phyloP scores from a whole-genome alignment of 2,329 filamentous ascomycete species.

The Curvularia eragrostidis region DNA sequence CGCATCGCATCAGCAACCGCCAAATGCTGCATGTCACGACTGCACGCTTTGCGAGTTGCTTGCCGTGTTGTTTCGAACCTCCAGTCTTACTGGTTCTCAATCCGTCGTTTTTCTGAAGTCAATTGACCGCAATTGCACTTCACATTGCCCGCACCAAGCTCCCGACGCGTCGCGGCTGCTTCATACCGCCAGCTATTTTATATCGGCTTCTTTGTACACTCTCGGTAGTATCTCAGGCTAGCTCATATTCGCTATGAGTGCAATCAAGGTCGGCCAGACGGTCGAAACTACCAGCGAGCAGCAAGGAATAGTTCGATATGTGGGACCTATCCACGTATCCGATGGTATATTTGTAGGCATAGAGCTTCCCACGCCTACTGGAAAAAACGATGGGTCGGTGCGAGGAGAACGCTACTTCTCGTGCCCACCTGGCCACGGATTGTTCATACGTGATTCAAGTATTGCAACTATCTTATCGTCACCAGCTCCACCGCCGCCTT shows the following conservation, averaged over 20 bases:
- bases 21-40: slow-evolving; percentile 10
- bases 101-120: slow-evolving; percentile 11
- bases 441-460: slow-evolving; percentile 82
- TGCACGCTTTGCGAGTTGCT: slow-evolving; percentile 7
- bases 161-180: slow-evolving; percentile 24
- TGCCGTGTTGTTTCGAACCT: slow-evolving; percentile 7
- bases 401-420: slow-evolving; percentile 89
- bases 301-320: slow-evolving; percentile 77
- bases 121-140: slow-evolving; percentile 15
- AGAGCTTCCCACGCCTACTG: slow-evolving; percentile 79
- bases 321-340: slow-evolving; percentile 82
- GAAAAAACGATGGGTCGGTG: slow-evolving; percentile 94
- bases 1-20: slow-evolving; percentile 7
- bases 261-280: slow-evolving; percentile 66
- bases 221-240: slow-evolving; percentile 7
- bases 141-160: slow-evolving; percentile 6
- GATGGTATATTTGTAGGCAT: slow-evolving; percentile 87
- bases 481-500: slow-evolving; percentile 49
- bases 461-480: slow-evolving; percentile 61
- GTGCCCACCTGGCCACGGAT: slow-evolving; percentile 72
- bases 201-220: slow-evolving; percentile 3
- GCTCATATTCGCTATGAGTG: slow-evolving; percentile 28
- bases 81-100: slow-evolving; percentile 16
- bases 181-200: slow-evolving; percentile 4
- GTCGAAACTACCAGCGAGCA: slow-evolving; percentile 82